Percentiles rank a stretch among this genome's conserved stretches.
Conservation (phyloP, 352 stramenopile genomes). For the Phytophthora pisi region DNA sequence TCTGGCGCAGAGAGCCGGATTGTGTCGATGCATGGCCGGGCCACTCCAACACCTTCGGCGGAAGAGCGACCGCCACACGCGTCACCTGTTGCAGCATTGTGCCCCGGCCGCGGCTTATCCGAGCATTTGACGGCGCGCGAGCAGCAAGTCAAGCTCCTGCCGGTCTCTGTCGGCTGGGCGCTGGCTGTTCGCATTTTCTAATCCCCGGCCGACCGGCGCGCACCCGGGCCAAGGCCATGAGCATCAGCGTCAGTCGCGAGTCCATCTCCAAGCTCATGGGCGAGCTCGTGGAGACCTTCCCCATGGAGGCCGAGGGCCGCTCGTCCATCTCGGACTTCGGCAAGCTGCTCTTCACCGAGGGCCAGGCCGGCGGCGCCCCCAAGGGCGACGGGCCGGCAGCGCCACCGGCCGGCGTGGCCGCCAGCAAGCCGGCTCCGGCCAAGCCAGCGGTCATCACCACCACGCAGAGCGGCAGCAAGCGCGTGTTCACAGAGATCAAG, state of each 20-base stretch:
- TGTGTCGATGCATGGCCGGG: background rate
- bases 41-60: background rate
- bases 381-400: background rate
- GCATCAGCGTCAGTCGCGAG: constrained; percentile 80
- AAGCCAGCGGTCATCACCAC: background rate
- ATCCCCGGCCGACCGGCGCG: background rate
- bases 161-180: background rate
- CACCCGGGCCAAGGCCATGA: constrained; percentile 40
- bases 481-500: constrained; percentile 87
- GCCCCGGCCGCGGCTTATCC: background rate
- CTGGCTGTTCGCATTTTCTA: constrained; percentile 16
- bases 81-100: background rate
- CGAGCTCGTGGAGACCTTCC: constrained; percentile 83
- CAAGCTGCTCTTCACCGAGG: constrained; percentile 86
- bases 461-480: constrained; percentile 59
- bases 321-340: constrained; percentile 88
- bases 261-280: constrained; percentile 89
- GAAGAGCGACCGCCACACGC: background rate
- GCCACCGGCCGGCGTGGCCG: background rate
- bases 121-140: background rate
- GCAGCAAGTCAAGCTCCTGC: background rate
- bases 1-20: background rate
- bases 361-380: constrained; percentile 32
- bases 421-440: constrained; percentile 1
- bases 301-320: constrained; percentile 74